Evolutionary conservation across 805 yeast species (phyloP).

Genomic region (Ogataea parapolymorpha): DNA sequence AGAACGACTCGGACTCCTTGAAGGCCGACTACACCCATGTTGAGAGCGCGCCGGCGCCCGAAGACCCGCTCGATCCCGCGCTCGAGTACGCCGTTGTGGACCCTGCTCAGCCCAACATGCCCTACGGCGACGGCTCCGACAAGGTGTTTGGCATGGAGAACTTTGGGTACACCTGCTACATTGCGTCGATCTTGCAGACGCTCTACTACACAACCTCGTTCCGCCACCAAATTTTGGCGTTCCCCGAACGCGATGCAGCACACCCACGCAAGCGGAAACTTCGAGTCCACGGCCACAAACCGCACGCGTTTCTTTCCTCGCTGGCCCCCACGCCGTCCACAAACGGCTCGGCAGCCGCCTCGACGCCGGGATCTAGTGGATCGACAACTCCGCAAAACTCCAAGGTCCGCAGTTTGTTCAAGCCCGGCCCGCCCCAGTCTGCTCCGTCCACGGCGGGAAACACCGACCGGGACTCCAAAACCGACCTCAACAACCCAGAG

Average conservation of each 20-base stretch:
- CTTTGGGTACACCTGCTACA: slow-evolving; percentile 90
- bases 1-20: slow-evolving; percentile 1
- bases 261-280: slow-evolving; percentile 37
- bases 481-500: slow-evolving; percentile 17
- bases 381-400: slow-evolving; percentile 8
- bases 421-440: slow-evolving; percentile 4
- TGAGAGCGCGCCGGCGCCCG: slow-evolving; percentile 13
- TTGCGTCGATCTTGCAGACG: slow-evolving; percentile 89
- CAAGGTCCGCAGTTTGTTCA: slow-evolving; percentile 21
- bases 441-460: slow-evolving; percentile 6
- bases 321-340: slow-evolving; percentile 12
- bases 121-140: slow-evolving; percentile 64
- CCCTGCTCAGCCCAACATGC: slow-evolving; percentile 29
- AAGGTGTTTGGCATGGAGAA: slow-evolving; percentile 80
- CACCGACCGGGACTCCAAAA: neutral
- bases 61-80: slow-evolving; percentile 23
- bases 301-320: slow-evolving; percentile 36
- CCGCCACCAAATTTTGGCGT: slow-evolving; percentile 50
- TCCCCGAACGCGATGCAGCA: slow-evolving; percentile 39
- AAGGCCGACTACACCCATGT: slow-evolving; percentile 22
- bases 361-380: neutral
- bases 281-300: slow-evolving; percentile 39
- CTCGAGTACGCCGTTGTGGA: slow-evolving; percentile 24
- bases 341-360: neutral
- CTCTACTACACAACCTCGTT: slow-evolving; percentile 72